Percentiles rank a stretch among this genome's conserved stretches.
phyloP scores from a whole-genome alignment of 2,329 filamentous ascomycete species.

The Ilyonectria destructans region DNA sequence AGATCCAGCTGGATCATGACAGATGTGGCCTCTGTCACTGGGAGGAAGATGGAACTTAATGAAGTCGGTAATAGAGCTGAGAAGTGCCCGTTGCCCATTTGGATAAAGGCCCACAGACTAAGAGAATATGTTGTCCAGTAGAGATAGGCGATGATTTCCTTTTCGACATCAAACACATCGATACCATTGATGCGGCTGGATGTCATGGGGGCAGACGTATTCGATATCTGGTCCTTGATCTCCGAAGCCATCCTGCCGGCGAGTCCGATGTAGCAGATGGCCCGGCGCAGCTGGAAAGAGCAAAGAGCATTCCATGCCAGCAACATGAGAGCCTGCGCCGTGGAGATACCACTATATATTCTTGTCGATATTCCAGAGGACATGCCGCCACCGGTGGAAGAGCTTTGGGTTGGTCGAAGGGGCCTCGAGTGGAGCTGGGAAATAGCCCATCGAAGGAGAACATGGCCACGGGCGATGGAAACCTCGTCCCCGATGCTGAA shows the following conservation, averaged over 20 bases:
- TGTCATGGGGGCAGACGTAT: constrained; percentile 46
- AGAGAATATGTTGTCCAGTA: constrained; percentile 59
- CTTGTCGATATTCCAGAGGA: constrained; percentile 52
- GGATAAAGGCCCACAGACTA: constrained; percentile 58
- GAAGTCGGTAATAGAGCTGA: constrained; percentile 45
- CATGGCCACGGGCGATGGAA: constrained; percentile 49
- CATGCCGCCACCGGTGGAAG: constrained; percentile 40
- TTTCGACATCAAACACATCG: constrained; percentile 58
- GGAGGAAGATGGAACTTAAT: constrained; percentile 50
- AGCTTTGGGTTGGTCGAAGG: constrained; percentile 37
- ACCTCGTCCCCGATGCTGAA: constrained; percentile 52
- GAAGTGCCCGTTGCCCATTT: constrained; percentile 51
- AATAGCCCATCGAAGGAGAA: constrained; percentile 55
- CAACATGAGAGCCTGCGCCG: constrained; percentile 54
- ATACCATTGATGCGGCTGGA: constrained; percentile 60
- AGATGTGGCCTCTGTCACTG: constrained; percentile 50
- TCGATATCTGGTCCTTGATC: constrained; percentile 53
- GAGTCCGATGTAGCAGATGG: constrained; percentile 56
- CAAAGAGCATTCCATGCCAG: constrained; percentile 58
- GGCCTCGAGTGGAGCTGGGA: constrained; percentile 52
- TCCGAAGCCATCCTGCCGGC: constrained; percentile 52
- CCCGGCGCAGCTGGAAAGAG: constrained; percentile 51
- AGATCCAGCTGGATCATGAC: constrained; percentile 54
- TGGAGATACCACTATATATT: constrained; percentile 54
- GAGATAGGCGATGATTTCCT: constrained; percentile 57